These are phyloP conservation scores for Trichoderma guizhouense DNA, from an alignment of 2,329 filamentous ascomycete species.

Conservation along the genomic window DNA sequence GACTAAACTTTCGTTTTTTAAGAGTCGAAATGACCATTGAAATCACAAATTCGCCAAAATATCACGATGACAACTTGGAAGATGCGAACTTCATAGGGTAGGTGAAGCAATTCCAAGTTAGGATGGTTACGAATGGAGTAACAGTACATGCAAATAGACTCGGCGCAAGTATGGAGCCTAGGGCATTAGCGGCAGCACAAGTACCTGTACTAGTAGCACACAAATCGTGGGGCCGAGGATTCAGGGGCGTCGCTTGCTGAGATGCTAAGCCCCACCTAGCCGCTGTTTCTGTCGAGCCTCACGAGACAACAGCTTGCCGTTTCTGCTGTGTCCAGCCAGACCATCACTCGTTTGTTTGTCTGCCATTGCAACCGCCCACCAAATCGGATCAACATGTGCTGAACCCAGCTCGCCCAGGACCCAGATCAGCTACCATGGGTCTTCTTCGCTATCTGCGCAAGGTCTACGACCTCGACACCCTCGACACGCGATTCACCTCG, in stretches of 20 bases:
- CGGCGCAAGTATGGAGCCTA: background rate
- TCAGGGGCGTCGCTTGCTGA: conserved; percentile 16
- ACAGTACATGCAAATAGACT: background rate
- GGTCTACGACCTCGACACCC: conserved; percentile 63
- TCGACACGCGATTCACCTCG: conserved; percentile 63
- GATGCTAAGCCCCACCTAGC: conserved; percentile 13
- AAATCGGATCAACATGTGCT: conserved; percentile 20
- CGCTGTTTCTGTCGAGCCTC: conserved; percentile 5
- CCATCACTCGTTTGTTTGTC: background rate
- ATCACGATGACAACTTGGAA: background rate
- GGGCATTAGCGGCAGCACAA: background rate
- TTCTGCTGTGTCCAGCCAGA: background rate
- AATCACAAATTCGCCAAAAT: background rate
- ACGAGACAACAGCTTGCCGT: conserved; percentile 9
- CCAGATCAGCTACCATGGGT: conserved; percentile 35
- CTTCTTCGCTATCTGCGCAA: conserved; percentile 42
- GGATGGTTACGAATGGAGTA: background rate
- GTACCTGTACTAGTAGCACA: background rate
- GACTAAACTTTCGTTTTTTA: background rate
- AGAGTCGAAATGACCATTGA: background rate
- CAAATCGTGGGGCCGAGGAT: conserved; percentile 14
- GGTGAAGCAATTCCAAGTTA: background rate
- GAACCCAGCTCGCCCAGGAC: background rate
- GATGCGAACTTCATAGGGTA: background rate
- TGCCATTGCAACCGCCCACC: background rate